Evolutionary conservation across 208 protist species (phyloP).

Genomic region (Wallacemonas sp.): DNA sequence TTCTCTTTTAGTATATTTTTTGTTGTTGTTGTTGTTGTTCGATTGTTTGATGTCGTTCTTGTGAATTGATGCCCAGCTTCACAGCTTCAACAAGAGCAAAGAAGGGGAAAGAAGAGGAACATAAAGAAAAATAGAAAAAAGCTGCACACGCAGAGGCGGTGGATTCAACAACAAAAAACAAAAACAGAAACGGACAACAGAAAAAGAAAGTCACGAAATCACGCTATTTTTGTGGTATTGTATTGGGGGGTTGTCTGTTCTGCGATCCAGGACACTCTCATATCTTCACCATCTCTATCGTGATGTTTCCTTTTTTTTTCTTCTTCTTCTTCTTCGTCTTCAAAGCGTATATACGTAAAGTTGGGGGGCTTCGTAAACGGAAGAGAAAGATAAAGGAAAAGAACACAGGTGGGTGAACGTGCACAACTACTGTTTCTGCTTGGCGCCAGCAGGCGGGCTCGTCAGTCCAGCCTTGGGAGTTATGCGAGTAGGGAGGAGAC

Average conservation of each 20-base stretch:
- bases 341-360: no score
- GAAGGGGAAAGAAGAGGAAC: slow-evolving; percentile 12
- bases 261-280: no score
- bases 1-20: no score
- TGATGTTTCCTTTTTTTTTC: slow-evolving; percentile 14
- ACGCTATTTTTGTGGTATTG: no score
- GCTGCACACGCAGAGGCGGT: neutral
- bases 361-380: no score
- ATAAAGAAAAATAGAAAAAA: no score
- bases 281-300: neutral
- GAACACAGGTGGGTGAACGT: neutral
- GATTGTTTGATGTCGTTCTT: no score
- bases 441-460: slow-evolving; percentile 1
- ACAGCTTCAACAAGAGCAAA: no score
- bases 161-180: slow-evolving; percentile 16
- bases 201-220: slow-evolving; percentile 8
- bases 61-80: no score
- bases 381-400: neutral
- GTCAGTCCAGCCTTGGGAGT: neutral
- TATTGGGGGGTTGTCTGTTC: no score
- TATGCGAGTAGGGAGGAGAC: slow-evolving; percentile 5
- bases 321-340: slow-evolving; percentile 11
- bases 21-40: no score
- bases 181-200: slow-evolving; percentile 2
- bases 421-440: neutral